Evolutionary conservation across 1,284 basidiomycete genomes (phyloP).

Genomic region (Trametes hirsuta): DNA sequence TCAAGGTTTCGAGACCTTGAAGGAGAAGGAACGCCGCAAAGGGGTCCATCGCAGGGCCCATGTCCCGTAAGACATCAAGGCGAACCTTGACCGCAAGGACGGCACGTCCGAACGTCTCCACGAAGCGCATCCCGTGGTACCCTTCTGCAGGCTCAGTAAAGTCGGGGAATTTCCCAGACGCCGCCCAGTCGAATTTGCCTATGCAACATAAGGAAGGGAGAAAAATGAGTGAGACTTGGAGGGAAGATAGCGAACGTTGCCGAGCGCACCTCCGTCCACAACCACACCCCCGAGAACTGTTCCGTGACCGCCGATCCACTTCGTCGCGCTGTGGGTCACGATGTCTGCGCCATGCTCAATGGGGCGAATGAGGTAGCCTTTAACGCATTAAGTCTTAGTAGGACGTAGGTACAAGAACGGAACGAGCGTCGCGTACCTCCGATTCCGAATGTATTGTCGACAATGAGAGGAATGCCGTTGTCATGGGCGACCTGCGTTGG

Average conservation of each 20-base stretch:
- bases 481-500: constrained; percentile 59
- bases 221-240: background rate
- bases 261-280: constrained; percentile 64
- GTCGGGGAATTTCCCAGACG: constrained; percentile 77
- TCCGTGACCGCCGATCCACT: constrained; percentile 92
- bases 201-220: background rate
- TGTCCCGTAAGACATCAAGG: constrained; percentile 75
- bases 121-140: constrained; percentile 80
- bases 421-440: constrained; percentile 48
- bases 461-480: constrained; percentile 76
- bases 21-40: constrained; percentile 83
- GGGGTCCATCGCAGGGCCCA: constrained; percentile 81
- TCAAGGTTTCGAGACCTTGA: constrained; percentile 87
- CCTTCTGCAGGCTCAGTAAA: constrained; percentile 85
- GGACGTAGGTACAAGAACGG: too few relatives aligned
- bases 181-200: constrained; percentile 88
- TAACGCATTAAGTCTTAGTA: constrained; percentile 1
- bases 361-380: constrained; percentile 74
- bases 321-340: constrained; percentile 86
- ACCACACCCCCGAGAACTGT: constrained; percentile 88
- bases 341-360: constrained; percentile 83
- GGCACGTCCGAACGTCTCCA: constrained; percentile 73
- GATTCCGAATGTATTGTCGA: constrained; percentile 92
- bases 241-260: background rate
- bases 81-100: constrained; percentile 81